Evolutionary conservation across 768 basidiomycete species (phyloP).

Genomic region (Naematelia encephala): DNA sequence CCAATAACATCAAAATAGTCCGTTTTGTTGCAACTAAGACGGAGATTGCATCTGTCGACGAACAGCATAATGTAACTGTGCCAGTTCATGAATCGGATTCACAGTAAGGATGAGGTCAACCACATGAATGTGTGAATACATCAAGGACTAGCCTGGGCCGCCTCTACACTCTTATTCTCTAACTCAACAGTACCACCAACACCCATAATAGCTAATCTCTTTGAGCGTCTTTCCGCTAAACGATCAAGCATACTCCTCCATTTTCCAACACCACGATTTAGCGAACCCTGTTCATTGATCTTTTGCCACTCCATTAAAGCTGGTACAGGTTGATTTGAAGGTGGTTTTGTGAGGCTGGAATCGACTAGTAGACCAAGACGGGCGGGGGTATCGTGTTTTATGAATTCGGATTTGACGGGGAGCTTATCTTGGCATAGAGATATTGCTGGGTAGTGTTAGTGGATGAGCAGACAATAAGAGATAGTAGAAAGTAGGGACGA

Average conservation of each 20-base stretch:
- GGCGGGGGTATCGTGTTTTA: constrained; percentile 65
- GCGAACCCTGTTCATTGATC: constrained; percentile 20
- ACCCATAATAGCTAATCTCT: not conserved
- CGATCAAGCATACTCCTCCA: not conserved
- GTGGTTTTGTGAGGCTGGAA: constrained; percentile 17
- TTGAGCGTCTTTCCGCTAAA: not conserved
- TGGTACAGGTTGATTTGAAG: constrained; percentile 25
- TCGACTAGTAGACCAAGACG: constrained; percentile 52
- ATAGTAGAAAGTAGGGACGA: constrained; percentile 6
- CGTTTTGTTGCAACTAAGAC: too few species aligned
- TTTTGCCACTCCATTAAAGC: constrained; percentile 26
- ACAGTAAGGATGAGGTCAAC: too few species aligned
- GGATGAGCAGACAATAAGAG: too few species aligned
- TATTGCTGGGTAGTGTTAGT: constrained; percentile 60
- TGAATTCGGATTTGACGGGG: constrained; percentile 83
- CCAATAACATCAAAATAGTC: too few species aligned
- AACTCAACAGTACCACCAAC: not conserved
- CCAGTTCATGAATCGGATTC: too few species aligned
- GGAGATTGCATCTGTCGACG: too few species aligned
- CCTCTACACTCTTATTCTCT: not conserved
- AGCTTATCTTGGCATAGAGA: constrained; percentile 83
- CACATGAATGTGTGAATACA: too few species aligned
- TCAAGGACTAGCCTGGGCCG: not conserved
- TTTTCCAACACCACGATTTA: not conserved
- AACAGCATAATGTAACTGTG: too few species aligned